These are phyloP conservation scores for Capsella bursapastoris DNA, from an alignment of 345 rosid genomes.

Conservation along the genomic window DNA sequence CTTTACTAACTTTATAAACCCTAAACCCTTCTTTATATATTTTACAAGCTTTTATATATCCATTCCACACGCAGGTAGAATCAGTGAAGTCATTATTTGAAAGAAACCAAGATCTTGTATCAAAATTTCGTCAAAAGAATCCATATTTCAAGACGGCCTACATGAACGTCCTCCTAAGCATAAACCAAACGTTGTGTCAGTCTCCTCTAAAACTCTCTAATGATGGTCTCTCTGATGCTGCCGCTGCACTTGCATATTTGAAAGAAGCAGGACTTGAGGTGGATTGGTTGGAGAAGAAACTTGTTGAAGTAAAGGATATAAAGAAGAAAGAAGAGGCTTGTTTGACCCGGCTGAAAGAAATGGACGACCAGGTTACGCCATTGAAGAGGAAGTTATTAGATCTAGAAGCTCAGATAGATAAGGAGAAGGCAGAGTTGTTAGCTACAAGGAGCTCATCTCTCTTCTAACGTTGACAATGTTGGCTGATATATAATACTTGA, in stretches of 20 bases:
- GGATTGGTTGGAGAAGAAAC: conserved; percentile 28
- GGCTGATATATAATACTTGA: background rate
- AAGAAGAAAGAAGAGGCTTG: conserved; percentile 13
- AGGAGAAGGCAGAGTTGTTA: conserved; percentile 8
- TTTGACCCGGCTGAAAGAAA: background rate
- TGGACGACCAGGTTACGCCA: background rate
- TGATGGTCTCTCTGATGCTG: background rate
- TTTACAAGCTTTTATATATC: background rate
- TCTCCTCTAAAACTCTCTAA: background rate
- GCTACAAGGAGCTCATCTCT: conserved; percentile 15
- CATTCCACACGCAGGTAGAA: background rate
- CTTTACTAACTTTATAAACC: too few species aligned
- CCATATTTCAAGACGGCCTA: background rate
- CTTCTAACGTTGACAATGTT: background rate
- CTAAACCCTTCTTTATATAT: too few species aligned
- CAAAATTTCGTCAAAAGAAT: background rate
- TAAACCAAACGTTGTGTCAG: background rate
- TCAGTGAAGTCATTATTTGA: background rate
- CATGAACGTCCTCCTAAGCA: background rate
- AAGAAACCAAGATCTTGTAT: background rate
- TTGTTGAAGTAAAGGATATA: conserved; percentile 13
- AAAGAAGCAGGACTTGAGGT: conserved; percentile 20
- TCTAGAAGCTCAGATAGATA: conserved; percentile 6
- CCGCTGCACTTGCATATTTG: background rate
- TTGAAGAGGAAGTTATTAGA: conserved; percentile 11